These are phyloP conservation scores for Crucihimalaya himalaica DNA, from an alignment of 345 rosid species.

Conservation along the genomic window DNA sequence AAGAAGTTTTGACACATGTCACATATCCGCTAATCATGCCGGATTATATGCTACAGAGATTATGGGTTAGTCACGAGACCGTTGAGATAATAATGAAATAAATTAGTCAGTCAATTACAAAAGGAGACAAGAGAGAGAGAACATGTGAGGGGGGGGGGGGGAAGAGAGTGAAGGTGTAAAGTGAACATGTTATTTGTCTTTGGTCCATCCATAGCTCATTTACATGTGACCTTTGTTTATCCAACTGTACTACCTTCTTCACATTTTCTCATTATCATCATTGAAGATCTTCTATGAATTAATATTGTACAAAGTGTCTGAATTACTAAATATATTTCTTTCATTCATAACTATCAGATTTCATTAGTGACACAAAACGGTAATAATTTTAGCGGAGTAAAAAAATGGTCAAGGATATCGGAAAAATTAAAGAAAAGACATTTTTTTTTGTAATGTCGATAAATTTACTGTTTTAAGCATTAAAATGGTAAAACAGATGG, in stretches of 20 bases:
- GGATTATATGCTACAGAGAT: background rate
- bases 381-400: too few relatives aligned
- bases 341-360: background rate
- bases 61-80: slow-evolving; percentile 30
- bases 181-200: slow-evolving; percentile 34
- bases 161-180: slow-evolving; percentile 11
- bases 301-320: background rate
- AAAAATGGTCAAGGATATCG: too few relatives aligned
- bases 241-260: slow-evolving; percentile 11
- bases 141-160: slow-evolving; percentile 27
- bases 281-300: background rate
- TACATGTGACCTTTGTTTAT: slow-evolving; percentile 27
- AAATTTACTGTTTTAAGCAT: too few relatives aligned
- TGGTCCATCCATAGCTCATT: slow-evolving; percentile 6
- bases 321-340: background rate
- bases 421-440: too few relatives aligned
- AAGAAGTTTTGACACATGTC: background rate
- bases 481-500: too few relatives aligned
- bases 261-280: background rate
- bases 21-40: slow-evolving; percentile 10
- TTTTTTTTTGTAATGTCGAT: too few relatives aligned
- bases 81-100: background rate
- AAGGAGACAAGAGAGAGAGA: background rate
- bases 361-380: too few relatives aligned
- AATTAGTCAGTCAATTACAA: background rate